Percentiles rank a stretch among this genome's conserved stretches.
phyloP scores from a whole-genome alignment of 805 yeast genomes.

The Candida takata region DNA sequence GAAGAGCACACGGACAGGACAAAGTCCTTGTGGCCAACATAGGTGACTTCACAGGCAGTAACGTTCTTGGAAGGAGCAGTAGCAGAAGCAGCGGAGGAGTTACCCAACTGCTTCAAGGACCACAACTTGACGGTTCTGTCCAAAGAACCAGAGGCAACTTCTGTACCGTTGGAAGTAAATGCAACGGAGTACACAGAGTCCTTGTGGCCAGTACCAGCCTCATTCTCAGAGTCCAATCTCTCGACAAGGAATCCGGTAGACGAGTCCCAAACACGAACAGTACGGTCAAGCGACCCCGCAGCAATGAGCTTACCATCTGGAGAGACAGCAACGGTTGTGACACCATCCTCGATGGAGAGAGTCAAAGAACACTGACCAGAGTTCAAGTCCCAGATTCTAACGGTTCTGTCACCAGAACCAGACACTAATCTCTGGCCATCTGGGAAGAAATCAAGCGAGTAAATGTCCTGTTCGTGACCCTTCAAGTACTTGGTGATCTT shows the following conservation, averaged over 20 bases:
- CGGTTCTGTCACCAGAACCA: constrained; percentile 95
- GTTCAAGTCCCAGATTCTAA: constrained; percentile 91
- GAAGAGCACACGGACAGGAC: constrained; percentile 91
- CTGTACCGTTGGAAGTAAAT: constrained; percentile 84
- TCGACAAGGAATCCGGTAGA: constrained; percentile 87
- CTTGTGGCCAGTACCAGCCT: constrained; percentile 87
- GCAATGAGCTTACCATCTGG: constrained; percentile 93
- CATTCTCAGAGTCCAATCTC: constrained; percentile 83
- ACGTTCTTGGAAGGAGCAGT: constrained; percentile 33
- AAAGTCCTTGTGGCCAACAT: constrained; percentile 93
- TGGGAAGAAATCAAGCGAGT: constrained; percentile 90
- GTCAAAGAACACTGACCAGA: constrained; percentile 86
- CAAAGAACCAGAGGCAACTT: constrained; percentile 89
- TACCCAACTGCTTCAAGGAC: constrained; percentile 65
- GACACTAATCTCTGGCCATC: constrained; percentile 90
- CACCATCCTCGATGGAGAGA: constrained; percentile 92
- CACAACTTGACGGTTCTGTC: constrained; percentile 95
- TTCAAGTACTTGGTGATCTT: constrained; percentile 78
- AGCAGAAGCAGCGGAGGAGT: constrained; percentile 30
- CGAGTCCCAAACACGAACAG: constrained; percentile 96
- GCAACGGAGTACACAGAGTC: constrained; percentile 95
- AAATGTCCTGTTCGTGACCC: constrained; percentile 97
- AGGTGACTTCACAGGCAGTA: constrained; percentile 79
- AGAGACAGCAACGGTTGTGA: constrained; percentile 94
- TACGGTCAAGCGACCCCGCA: constrained; percentile 92